phyloP scores from a whole-genome alignment of 2,329 filamentous ascomycete species.

The Dothideomycetidae sp. region DNA sequence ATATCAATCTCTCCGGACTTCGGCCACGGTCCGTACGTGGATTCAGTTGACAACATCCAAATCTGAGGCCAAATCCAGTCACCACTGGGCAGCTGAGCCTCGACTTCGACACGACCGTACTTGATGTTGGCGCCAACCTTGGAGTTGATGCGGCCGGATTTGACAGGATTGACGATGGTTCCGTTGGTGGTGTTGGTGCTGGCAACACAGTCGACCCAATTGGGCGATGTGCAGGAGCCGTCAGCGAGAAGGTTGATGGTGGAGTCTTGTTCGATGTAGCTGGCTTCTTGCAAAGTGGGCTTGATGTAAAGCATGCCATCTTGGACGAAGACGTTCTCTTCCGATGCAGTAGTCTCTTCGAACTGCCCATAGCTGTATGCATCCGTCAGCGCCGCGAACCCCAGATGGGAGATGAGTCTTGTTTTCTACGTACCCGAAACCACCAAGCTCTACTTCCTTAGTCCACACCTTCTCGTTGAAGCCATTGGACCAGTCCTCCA shows the following conservation, averaged over 20 bases:
- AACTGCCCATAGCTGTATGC: slow-evolving; percentile 59
- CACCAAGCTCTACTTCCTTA: slow-evolving; percentile 60
- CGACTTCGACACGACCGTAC: slow-evolving; percentile 70
- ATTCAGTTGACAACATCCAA: slow-evolving; percentile 67
- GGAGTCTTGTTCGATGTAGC: slow-evolving; percentile 50
- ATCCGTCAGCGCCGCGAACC: slow-evolving; percentile 15
- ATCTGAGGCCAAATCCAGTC: slow-evolving; percentile 92
- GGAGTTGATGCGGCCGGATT: slow-evolving; percentile 66
- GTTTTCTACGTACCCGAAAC: slow-evolving; percentile 49
- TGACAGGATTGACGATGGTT: slow-evolving; percentile 62
- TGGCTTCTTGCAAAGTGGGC: slow-evolving; percentile 59
- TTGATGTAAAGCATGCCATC: slow-evolving; percentile 58
- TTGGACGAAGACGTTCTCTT: slow-evolving; percentile 62
- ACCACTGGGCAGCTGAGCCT: slow-evolving; percentile 58
- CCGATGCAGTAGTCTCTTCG: slow-evolving; percentile 54
- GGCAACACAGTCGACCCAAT: slow-evolving; percentile 48
- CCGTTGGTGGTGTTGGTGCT: slow-evolving; percentile 64
- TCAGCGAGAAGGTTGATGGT: slow-evolving; percentile 53
- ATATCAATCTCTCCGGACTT: slow-evolving; percentile 75
- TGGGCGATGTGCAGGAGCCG: slow-evolving; percentile 52
- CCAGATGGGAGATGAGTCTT: no score
- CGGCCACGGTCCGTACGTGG: slow-evolving; percentile 65
- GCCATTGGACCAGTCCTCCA: slow-evolving; percentile 49
- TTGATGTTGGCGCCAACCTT: slow-evolving; percentile 56
- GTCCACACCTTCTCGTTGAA: slow-evolving; percentile 52